A percentile compares a stretch with the other conserved stretches of the same genome.
phyloP scores from a whole-genome alignment of 2,329 filamentous ascomycete genomes.

The Byssochlamys sp. region DNA sequence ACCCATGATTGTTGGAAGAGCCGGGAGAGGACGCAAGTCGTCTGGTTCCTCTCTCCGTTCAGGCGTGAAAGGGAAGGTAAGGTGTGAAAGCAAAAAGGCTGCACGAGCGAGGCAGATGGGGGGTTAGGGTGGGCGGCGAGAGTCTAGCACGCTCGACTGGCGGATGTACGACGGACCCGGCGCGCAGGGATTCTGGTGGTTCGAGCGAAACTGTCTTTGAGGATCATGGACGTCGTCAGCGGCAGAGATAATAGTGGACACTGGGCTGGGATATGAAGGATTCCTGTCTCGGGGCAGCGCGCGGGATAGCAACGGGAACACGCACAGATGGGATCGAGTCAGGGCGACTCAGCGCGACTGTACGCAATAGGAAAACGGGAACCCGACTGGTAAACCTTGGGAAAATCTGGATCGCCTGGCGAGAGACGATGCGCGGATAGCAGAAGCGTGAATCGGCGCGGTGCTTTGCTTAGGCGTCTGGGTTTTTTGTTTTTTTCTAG shows the following conservation, averaged over 20 bases:
- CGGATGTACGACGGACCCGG: constrained; percentile 1
- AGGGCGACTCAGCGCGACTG: not conserved
- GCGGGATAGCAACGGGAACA: not conserved
- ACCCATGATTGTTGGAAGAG: constrained; percentile 15
- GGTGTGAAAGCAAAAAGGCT: constrained; percentile 7
- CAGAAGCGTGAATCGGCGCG: not conserved
- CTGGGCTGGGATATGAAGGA: not conserved
- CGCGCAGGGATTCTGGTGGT: not conserved
- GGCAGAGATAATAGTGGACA: not conserved
- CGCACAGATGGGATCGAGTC: not conserved
- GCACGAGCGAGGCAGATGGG: constrained; percentile 3
- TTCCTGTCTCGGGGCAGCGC: not conserved
- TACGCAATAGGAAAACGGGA: not conserved
- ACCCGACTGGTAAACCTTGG: not conserved
- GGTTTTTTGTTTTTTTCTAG: not conserved
- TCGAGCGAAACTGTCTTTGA: not conserved
- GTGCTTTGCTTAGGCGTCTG: not conserved
- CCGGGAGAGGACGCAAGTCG: constrained; percentile 6
- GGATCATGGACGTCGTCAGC: not conserved
- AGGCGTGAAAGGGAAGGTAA: constrained; percentile 5
- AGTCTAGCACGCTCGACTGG: constrained; percentile 1
- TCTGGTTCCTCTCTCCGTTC: constrained; percentile 9
- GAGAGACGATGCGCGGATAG: not conserved
- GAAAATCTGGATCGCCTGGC: not conserved
- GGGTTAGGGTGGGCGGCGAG: not conserved